These are phyloP conservation scores for Corinectria fuckeliana DNA, from an alignment of 2,329 filamentous ascomycete genomes.

Conservation along the genomic window DNA sequence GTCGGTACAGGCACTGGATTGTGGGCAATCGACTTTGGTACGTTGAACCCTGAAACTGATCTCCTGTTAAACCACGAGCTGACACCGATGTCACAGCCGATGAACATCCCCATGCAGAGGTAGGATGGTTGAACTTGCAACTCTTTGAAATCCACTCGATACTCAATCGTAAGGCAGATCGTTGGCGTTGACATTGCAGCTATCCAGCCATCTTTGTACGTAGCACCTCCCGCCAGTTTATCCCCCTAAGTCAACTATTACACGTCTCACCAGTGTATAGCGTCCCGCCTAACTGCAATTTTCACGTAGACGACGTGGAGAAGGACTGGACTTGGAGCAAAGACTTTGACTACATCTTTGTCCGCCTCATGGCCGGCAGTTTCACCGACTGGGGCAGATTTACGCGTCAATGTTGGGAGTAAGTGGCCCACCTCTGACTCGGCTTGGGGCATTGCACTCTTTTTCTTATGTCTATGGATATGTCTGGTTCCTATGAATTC, in stretches of 20 bases:
- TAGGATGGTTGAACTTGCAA: rapidly evolving
- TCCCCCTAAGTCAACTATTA: rapidly evolving
- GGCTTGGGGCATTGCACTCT: not conserved
- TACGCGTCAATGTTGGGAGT: conserved; percentile 15
- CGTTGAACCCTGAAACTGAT: not conserved
- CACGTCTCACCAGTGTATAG: rapidly evolving
- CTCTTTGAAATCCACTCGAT: not conserved
- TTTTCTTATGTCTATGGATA: not conserved
- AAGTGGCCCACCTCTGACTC: not conserved
- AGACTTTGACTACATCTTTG: conserved; percentile 23
- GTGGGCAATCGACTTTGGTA: conserved; percentile 27
- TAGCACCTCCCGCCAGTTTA: rapidly evolving
- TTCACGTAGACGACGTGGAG: conserved; percentile 18
- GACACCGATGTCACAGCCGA: conserved; percentile 6
- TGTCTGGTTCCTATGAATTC: not conserved
- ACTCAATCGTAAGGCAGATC: not conserved
- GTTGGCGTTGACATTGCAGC: conserved; percentile 18
- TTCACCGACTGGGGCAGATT: conserved; percentile 22
- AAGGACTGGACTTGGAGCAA: conserved; percentile 22
- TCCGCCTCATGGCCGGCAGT: conserved; percentile 23
- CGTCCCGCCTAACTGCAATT: conserved; percentile 11
- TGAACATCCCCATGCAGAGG: conserved; percentile 24
- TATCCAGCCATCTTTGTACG: conserved; percentile 16
- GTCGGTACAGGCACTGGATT: conserved; percentile 24
- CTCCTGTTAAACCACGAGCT: not conserved